Base-by-base conservation (phyloP, 2,329 filamentous ascomycete species). In the Orbilia oligospora region DNA sequence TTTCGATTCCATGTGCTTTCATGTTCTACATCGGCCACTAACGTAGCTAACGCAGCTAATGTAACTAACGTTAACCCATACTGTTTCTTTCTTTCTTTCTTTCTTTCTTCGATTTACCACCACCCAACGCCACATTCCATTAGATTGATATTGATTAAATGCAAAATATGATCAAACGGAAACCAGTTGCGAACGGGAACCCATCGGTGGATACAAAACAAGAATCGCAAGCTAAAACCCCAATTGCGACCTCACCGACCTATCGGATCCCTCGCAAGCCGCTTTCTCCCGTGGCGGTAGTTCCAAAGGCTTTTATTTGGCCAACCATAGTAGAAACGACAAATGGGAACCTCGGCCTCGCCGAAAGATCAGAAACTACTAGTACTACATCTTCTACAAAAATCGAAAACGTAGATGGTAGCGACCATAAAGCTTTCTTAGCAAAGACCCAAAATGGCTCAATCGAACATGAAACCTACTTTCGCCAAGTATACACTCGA, bases 381-480 rank as follows among this genome's bases (percentile, higher is more conserved):
- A n/a, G 12, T 36, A 36, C n/a, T 30, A 8, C 30, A 30, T 41
- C 2, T 44, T 1, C 38, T n/a, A 18, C 24, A 33, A 44, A 1
- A 24, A 10, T 48, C 20, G 58, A 64, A 30, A 64, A 64, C 30
- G 58, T 64, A 48, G 58, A 64, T 10, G 58, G 38, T 5, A 14
- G 48, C 2, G 58, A 64, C 20, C 12, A 46, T 14, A 46, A n/a
- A 48, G 20, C 3, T 20, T 64, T 46, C 41, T 14, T 48, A 12
- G 58, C 2, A n/a, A 64, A 30, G n/a, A 5, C 10, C 2, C 20
- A 18, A 6, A 64, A 44, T 33, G 2, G 10, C 3, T 14, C 20
- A 16, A 48, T 48, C 16, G 58, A 64, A 22, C 12, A 22, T 16
- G 38, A n/a, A 48, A 46, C 58, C 10, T 2, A 48, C 2, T 18